Conservation (phyloP, 495 filamentous ascomycete species). For the Penicillium flavigenum region DNA sequence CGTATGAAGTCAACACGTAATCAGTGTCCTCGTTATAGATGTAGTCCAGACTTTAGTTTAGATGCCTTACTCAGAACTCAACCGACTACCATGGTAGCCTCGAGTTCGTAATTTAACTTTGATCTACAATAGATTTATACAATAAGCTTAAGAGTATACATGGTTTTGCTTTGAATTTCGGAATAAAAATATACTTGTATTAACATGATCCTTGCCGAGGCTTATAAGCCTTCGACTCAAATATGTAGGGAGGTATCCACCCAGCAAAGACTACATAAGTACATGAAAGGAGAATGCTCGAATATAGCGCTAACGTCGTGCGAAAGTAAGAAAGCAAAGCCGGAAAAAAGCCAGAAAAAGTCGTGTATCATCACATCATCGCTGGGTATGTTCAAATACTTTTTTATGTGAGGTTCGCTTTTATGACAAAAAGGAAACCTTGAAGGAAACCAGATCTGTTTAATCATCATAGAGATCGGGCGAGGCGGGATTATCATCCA, state of each 20-base stretch:
- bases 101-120: not conserved
- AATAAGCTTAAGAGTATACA: not conserved
- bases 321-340: not conserved
- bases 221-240: not conserved
- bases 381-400: not conserved
- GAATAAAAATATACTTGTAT: not conserved
- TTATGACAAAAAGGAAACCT: not conserved
- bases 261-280: constrained; percentile 1
- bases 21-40: too few relatives aligned
- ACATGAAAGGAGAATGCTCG: not conserved
- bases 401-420: not conserved
- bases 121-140: not conserved
- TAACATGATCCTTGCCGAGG: not conserved
- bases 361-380: constrained; percentile 3
- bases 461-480: constrained; percentile 71
- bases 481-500: constrained; percentile 62
- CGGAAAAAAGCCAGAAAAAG: not conserved
- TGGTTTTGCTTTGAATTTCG: not conserved
- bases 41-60: too few relatives aligned
- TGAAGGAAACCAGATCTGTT: constrained; percentile 5
- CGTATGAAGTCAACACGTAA: too few relatives aligned
- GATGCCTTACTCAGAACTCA: too few relatives aligned
- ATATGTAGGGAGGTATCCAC: not conserved
- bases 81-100: too few relatives aligned
- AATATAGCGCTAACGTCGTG: not conserved